phyloP scores from a whole-genome alignment of 768 basidiomycete genomes.

The Collybiopsis confluens region DNA sequence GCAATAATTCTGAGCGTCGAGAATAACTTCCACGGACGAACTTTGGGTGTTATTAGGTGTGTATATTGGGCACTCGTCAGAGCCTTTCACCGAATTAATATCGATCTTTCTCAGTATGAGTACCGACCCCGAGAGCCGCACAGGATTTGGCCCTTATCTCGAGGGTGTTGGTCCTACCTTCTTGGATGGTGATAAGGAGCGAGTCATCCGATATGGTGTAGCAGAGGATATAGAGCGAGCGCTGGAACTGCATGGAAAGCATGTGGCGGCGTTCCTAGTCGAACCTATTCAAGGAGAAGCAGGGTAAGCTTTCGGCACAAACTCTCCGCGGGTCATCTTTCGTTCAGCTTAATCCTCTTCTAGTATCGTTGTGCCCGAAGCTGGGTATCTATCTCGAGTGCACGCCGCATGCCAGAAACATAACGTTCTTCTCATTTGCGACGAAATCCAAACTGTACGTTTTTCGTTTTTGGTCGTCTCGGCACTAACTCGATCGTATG shows the following conservation, averaged over 20 bases:
- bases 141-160: conserved; percentile 90
- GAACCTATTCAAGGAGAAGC: conserved; percentile 99
- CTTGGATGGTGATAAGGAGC: conserved; percentile 44
- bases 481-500: no score
- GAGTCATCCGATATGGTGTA: conserved; percentile 78
- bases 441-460: conserved; percentile 93
- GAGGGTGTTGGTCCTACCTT: conserved; percentile 79
- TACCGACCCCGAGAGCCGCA: conserved; percentile 87
- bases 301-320: conserved; percentile 53
- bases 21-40: conserved; percentile 96
- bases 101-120: conserved; percentile 66
- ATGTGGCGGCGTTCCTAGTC: conserved; percentile 89
- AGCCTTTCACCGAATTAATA: conserved; percentile 10
- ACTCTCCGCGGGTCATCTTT: neutral
- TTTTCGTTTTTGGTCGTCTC: no score
- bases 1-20: conserved; percentile 83
- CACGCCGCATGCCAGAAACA: conserved; percentile 86
- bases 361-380: conserved; percentile 89
- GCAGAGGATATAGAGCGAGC: conserved; percentile 80
- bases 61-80: conserved; percentile 13
- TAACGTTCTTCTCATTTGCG: conserved; percentile 94
- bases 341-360: neutral
- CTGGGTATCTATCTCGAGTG: conserved; percentile 77
- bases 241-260: conserved; percentile 71
- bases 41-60: conserved; percentile 80